phyloP scores from a whole-genome alignment of 202 grass and related monocot genomes.

The Saccharum hybrid region DNA sequence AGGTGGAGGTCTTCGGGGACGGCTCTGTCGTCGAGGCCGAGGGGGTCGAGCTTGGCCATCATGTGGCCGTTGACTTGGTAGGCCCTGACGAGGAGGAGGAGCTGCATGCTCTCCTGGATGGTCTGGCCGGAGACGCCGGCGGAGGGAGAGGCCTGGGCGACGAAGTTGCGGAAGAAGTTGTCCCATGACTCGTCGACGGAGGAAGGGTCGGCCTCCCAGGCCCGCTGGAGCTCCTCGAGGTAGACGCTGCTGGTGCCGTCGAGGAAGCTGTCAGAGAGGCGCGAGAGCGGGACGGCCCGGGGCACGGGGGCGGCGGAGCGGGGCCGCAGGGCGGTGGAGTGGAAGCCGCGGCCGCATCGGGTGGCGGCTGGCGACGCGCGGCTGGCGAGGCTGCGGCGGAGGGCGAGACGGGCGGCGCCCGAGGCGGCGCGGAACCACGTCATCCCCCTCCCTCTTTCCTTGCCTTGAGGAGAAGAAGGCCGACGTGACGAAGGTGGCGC shows the following conservation, averaged over 20 bases:
- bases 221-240: conserved; percentile 89
- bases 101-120: conserved; percentile 94
- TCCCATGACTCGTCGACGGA: conserved; percentile 92
- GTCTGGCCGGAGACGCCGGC: conserved; percentile 82
- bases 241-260: conserved; percentile 80
- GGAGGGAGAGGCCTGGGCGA: conserved; percentile 58
- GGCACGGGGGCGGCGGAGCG: conserved; percentile 53
- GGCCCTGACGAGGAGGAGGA: conserved; percentile 82
- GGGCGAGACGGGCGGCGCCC: conserved; percentile 53
- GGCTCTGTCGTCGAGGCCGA: conserved; percentile 60
- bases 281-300: conserved; percentile 74
- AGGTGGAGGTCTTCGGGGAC: conserved; percentile 67
- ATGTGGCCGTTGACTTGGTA: conserved; percentile 96
- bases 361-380: conserved; percentile 29
- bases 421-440: conserved; percentile 76
- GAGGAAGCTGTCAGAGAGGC: conserved; percentile 79
- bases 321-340: conserved; percentile 46
- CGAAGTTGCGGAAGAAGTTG: conserved; percentile 93
- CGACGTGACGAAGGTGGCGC: background rate
- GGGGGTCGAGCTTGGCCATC: conserved; percentile 79
- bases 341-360: conserved; percentile 53
- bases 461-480: background rate
- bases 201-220: conserved; percentile 79
- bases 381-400: conserved; percentile 54
- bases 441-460: conserved; percentile 4